phyloP scores from a whole-genome alignment of 176 grass and related monocot genomes.

The Avena sativa region DNA sequence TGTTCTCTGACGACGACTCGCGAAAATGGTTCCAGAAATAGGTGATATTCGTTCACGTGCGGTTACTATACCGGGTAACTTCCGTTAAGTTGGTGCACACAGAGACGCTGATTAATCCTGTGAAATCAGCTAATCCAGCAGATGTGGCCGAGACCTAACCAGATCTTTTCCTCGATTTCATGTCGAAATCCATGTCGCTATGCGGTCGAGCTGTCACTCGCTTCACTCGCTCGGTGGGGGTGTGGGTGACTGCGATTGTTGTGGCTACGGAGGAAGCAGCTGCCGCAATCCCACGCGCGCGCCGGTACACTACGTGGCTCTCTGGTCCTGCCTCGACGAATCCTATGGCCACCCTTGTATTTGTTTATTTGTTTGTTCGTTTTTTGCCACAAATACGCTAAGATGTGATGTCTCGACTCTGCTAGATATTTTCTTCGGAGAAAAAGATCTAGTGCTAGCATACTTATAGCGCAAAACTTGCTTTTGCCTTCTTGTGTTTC shows the following conservation, averaged over 20 bases:
- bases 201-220: neutral
- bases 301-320: neutral
- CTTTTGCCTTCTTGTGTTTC: neutral
- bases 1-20: too few species aligned
- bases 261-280: neutral
- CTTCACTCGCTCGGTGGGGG: neutral
- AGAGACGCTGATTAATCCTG: too few species aligned
- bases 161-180: neutral
- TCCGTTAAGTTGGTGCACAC: too few species aligned
- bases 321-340: neutral
- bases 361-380: neutral
- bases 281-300: neutral
- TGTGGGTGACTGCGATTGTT: neutral
- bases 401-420: neutral
- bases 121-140: neutral
- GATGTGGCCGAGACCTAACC: neutral
- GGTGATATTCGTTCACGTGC: too few species aligned
- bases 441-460: neutral
- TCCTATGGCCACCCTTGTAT: neutral
- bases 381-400: neutral
- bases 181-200: constrained; percentile 2
- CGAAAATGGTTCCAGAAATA: too few species aligned
- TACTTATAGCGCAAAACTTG: neutral
- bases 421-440: neutral
- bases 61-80: too few species aligned